Base-by-base conservation (phyloP, 192 early-diverging fungal genomes). In the Mortierella antarctica region DNA sequence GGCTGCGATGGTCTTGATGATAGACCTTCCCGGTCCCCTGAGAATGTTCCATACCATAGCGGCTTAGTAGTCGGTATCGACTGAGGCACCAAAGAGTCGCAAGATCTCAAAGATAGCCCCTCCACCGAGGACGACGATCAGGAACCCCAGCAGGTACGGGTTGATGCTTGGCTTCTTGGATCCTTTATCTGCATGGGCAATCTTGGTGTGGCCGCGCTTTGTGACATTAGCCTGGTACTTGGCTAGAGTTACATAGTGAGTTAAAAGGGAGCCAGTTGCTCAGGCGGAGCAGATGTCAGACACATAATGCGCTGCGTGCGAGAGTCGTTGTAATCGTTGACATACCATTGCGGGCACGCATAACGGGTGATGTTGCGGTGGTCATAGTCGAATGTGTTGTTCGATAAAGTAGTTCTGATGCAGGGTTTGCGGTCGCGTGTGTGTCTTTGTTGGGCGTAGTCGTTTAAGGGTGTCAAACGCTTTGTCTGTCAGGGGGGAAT, bases 201-300 rank as follows among this genome's bases (percentile, higher is more conserved):
- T 40, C 67, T 77, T 71, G 49, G 55, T 47, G 23, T 67, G 55
- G 13, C 68, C 63, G 44, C 76, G 76, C 69, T 79, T 71, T 53
- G 76, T 71, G 23, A 71, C 76, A 56, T 79, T 79, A 17, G 76
- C 62, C 59, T 71, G 76, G 57, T 71, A 79, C 59, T 79, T 79
- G 55, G 76, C 76, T 79, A 57, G 8, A 31, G 31, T 31, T 31
- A 31, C 31, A 31, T 1, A 31, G 31, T 31, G 31, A 31, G 31
- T 31, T 2, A 31, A 31, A 1, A 31, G 31, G 31, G 31, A 31
- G 31, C 31, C 31, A 3, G 31, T 31, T 31, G 31, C 31, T 31
- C 31, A 31, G 31, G 31, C 31, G 31, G 31, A 31, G 31, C 31
- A 31, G 31, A 31, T 31, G 31, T 31, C 31, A 31, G 31, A 31